Conservation (phyloP, 805 yeast genomes). For the Ogataea salicorniae region DNA sequence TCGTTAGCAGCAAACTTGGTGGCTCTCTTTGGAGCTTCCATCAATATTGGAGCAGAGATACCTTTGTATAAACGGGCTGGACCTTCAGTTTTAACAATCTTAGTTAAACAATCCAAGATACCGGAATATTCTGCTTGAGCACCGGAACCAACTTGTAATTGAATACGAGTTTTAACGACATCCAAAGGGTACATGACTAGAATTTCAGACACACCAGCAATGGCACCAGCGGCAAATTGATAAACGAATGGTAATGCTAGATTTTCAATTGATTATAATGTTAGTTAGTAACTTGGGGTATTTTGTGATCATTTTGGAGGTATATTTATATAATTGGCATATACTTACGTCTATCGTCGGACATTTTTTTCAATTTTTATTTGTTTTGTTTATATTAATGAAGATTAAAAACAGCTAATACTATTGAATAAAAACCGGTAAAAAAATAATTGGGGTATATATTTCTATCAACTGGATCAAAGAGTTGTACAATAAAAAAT, state of each 20-base stretch:
- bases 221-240: slow-evolving; percentile 87
- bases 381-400: too few relatives aligned
- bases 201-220: slow-evolving; percentile 96
- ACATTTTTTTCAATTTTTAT: slow-evolving; percentile 3
- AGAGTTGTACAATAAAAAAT: too few relatives aligned
- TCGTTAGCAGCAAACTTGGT: slow-evolving; percentile 98
- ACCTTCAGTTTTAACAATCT: slow-evolving; percentile 86
- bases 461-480: too few relatives aligned
- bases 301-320: slow-evolving; percentile 1
- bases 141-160: slow-evolving; percentile 60
- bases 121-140: slow-evolving; percentile 68
- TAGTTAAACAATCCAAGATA: slow-evolving; percentile 75
- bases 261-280: not conserved
- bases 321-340: not conserved
- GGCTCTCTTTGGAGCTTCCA: slow-evolving; percentile 99
- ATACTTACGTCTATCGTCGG: slow-evolving; percentile 19
- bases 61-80: slow-evolving; percentile 82
- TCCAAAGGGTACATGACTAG: slow-evolving; percentile 94
- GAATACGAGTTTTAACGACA: slow-evolving; percentile 95
- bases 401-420: too few relatives aligned
- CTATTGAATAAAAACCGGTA: too few relatives aligned
- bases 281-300: not conserved
- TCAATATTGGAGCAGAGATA: slow-evolving; percentile 89
- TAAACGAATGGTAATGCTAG: slow-evolving; percentile 80
- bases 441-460: too few relatives aligned